phyloP scores from a whole-genome alignment of 2,329 filamentous ascomycete genomes.

The Fusarium mexicanum region DNA sequence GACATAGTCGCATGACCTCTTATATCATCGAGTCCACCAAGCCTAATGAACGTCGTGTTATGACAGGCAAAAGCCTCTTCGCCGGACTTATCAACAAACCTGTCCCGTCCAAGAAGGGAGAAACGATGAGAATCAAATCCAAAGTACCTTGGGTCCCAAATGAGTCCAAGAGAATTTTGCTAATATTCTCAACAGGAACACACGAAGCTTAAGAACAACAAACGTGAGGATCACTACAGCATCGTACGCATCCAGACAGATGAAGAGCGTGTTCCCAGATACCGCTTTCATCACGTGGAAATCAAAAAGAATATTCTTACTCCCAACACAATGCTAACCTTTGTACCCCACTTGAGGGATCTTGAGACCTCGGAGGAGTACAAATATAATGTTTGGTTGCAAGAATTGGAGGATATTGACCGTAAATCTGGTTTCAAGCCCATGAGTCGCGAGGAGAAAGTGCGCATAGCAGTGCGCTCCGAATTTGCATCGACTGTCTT shows the following conservation, averaged over 20 bases:
- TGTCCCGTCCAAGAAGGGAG: slow-evolving; percentile 48
- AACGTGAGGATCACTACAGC: slow-evolving; percentile 53
- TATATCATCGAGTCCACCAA: slow-evolving; percentile 58
- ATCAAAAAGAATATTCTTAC: slow-evolving; percentile 68
- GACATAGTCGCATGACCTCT: slow-evolving; percentile 57
- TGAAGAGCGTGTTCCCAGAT: slow-evolving; percentile 64
- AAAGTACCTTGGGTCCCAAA: slow-evolving; percentile 54
- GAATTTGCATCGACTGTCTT: slow-evolving; percentile 63
- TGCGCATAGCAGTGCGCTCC: slow-evolving; percentile 58
- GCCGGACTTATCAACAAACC: slow-evolving; percentile 53
- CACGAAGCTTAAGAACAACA: slow-evolving; percentile 56
- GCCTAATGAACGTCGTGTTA: slow-evolving; percentile 51
- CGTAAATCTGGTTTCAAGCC: slow-evolving; percentile 66
- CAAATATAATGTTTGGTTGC: slow-evolving; percentile 65
- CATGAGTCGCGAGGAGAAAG: slow-evolving; percentile 62
- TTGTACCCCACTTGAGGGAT: slow-evolving; percentile 68
- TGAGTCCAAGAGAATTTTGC: background rate
- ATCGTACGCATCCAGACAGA: slow-evolving; percentile 61
- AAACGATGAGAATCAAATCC: slow-evolving; percentile 60
- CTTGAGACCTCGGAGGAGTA: slow-evolving; percentile 65
- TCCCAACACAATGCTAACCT: slow-evolving; percentile 68
- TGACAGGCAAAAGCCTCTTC: slow-evolving; percentile 59
- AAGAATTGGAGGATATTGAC: slow-evolving; percentile 67
- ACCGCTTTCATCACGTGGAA: slow-evolving; percentile 68
- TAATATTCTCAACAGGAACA: slow-evolving; percentile 52